phyloP scores from a whole-genome alignment of 1,284 basidiomycete genomes.

The Leccinum pachyderme region DNA sequence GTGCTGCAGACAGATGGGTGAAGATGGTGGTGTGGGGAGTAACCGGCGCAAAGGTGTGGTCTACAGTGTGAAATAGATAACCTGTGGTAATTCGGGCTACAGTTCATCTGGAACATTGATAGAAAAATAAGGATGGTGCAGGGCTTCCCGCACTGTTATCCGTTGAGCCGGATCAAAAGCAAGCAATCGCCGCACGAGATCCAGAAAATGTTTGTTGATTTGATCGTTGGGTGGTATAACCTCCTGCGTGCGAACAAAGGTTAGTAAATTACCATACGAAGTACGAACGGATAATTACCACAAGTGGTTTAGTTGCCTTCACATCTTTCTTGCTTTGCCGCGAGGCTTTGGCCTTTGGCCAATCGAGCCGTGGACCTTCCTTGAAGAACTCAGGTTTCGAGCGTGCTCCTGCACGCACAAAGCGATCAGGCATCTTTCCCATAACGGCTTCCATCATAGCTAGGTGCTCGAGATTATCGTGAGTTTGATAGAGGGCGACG shows the following conservation, averaged over 20 bases:
- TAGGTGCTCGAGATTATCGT: conserved; percentile 98
- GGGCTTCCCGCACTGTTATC: conserved; percentile 82
- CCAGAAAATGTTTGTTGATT: conserved; percentile 79
- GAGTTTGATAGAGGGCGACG: conserved; percentile 96
- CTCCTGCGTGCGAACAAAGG: conserved; percentile 49
- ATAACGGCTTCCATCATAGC: conserved; percentile 99
- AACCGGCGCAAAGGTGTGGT: conserved; percentile 28
- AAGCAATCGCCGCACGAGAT: conserved; percentile 84
- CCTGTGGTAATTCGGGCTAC: conserved; percentile 38
- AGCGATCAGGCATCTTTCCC: conserved; percentile 91
- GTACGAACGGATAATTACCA: conserved; percentile 45
- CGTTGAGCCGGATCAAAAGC: conserved; percentile 90
- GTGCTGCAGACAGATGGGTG: conserved; percentile 26
- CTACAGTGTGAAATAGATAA: conserved; percentile 39
- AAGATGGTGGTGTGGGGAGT: conserved; percentile 21
- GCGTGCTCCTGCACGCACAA: conserved; percentile 67
- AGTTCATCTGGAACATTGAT: conserved; percentile 59
- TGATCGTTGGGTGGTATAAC: conserved; percentile 76
- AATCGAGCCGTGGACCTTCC: conserved; percentile 80
- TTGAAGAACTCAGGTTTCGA: conserved; percentile 94
- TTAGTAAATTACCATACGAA: conserved; percentile 11
- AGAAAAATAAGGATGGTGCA: conserved; percentile 84
- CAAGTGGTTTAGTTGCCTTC: conserved; percentile 76
- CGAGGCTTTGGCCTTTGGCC: conserved; percentile 84
- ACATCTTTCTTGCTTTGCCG: conserved; percentile 95